Base-by-base conservation (phyloP, 345 rosid genomes). In the Eucalyptus tenuipes region DNA sequence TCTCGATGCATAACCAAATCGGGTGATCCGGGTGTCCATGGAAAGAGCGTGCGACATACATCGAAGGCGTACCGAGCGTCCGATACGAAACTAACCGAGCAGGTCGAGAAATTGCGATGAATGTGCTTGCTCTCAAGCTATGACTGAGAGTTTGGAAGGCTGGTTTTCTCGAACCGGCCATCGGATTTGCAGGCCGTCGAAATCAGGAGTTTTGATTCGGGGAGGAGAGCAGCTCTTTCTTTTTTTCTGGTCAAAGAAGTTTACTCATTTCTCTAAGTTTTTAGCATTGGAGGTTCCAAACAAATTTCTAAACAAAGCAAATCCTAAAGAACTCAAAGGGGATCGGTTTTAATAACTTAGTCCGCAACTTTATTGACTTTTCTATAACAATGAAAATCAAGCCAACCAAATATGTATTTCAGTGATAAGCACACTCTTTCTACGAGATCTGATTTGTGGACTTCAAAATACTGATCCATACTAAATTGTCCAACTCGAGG, bases 281-380 rank as follows among this genome's bases (percentile, higher is more conserved):
- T 6, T 25, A 59, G n/a, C 3, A 27, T 61, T 0, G 1, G 3
- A 27, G 2, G 15, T 25, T 6, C 1, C n/a, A 5, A 57, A 25
- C n/a, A 57, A 6, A 2, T 3, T 6, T 27, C 7, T 1, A 0
- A 61, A 61, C 3, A 61, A 61, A 61, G 7, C 29, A 1, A 27
- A 29, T 29, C 2, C 8, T 1, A 13, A 29, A 3, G 0, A 0
- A 29, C 3, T 61, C 3, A 17, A 61, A 13, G 2, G 8, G 15
- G 1, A 27, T 13, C 0, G 4, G 2, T 2, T 55, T 55, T 59
- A 59, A 59, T 16, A 59, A 27, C 4, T 0, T 0, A 13, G 6
- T 61, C 2, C 0, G 0, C 17, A 61, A 13, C 0, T 61, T 29
- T 12, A 13, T 13, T 61, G 0, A 0, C 15, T 2, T 61, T 0